These are phyloP conservation scores for Stylonectria norvegica DNA, from an alignment of 2,329 filamentous ascomycete genomes.

Conservation along the genomic window DNA sequence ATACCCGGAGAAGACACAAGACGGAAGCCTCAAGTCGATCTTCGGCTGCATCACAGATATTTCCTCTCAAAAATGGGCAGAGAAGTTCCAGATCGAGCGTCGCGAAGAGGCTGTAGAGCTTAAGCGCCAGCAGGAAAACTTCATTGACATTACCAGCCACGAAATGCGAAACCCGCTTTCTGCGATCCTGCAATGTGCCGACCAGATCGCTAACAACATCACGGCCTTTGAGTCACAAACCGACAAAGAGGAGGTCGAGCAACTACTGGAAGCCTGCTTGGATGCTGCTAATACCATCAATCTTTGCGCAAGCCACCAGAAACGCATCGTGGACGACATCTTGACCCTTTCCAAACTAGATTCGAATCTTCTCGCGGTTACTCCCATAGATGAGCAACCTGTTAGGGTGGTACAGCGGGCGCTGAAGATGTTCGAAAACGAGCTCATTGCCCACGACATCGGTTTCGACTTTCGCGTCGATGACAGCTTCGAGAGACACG, in stretches of 20 bases:
- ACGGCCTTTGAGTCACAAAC: conserved; percentile 37
- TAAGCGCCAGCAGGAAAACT: conserved; percentile 69
- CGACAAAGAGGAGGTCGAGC: conserved; percentile 43
- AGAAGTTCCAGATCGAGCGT: conserved; percentile 72
- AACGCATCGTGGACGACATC: conserved; percentile 67
- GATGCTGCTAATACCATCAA: conserved; percentile 81
- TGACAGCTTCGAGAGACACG: conserved; percentile 61
- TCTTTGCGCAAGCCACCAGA: conserved; percentile 75
- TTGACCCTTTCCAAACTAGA: conserved; percentile 67
- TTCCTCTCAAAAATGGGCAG: conserved; percentile 79
- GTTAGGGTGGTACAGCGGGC: conserved; percentile 64
- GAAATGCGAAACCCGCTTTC: conserved; percentile 75
- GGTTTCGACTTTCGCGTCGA: conserved; percentile 67
- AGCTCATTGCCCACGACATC: conserved; percentile 69
- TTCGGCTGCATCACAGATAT: conserved; percentile 85
- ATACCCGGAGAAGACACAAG: conserved; percentile 65
- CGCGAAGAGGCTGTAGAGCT: conserved; percentile 79
- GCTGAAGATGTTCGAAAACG: conserved; percentile 76
- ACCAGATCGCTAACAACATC: conserved; percentile 61
- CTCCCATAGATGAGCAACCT: conserved; percentile 67
- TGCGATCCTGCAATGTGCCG: conserved; percentile 71
- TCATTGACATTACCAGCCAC: conserved; percentile 71
- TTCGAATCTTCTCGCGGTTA: conserved; percentile 66
- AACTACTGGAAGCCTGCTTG: conserved; percentile 53
- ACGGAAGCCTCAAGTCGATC: conserved; percentile 66